phyloP scores from a whole-genome alignment of 805 yeast genomes.

The Ogataea minuta region DNA sequence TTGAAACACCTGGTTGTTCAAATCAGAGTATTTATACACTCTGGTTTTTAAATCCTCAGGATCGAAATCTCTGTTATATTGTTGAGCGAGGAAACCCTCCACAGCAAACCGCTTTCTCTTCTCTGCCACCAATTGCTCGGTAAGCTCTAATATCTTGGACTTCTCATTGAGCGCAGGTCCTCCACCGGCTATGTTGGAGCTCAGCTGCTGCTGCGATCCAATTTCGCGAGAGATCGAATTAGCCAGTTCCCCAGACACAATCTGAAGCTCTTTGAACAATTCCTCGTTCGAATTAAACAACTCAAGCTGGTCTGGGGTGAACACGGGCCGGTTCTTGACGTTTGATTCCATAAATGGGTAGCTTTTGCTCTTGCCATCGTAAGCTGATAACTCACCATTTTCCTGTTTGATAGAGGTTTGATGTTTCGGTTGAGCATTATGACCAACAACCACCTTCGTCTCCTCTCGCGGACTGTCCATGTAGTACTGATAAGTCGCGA shows the following conservation, averaged over 20 bases:
- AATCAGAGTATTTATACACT: slow-evolving; percentile 53
- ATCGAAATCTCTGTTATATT: slow-evolving; percentile 43
- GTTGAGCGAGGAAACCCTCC: slow-evolving; percentile 63
- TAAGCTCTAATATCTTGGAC: slow-evolving; percentile 47
- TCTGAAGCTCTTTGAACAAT: slow-evolving; percentile 59
- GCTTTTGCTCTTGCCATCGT: too few species aligned
- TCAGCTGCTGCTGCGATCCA: slow-evolving; percentile 48
- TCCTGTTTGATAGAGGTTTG: not conserved
- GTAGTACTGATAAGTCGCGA: slow-evolving; percentile 1
- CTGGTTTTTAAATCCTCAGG: slow-evolving; percentile 50
- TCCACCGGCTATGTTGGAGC: slow-evolving; percentile 20
- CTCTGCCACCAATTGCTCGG: slow-evolving; percentile 60
- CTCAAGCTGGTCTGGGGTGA: slow-evolving; percentile 61
- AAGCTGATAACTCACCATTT: too few species aligned
- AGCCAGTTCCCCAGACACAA: slow-evolving; percentile 71
- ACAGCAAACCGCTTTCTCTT: slow-evolving; percentile 64
- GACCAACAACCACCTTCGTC: too few species aligned
- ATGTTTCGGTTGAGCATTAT: not conserved
- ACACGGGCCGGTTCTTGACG: slow-evolving; percentile 12
- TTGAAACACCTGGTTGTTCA: slow-evolving; percentile 45
- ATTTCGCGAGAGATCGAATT: slow-evolving; percentile 69
- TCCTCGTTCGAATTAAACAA: slow-evolving; percentile 58
- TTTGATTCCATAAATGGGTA: not conserved
- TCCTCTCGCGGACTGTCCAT: not conserved
- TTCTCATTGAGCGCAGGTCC: slow-evolving; percentile 38